A percentile compares a stretch with the other conserved stretches of the same genome.
Evolutionary conservation across 2,329 filamentous ascomycete species (phyloP).

Genomic region (Talaromyces albobiverticillius): DNA sequence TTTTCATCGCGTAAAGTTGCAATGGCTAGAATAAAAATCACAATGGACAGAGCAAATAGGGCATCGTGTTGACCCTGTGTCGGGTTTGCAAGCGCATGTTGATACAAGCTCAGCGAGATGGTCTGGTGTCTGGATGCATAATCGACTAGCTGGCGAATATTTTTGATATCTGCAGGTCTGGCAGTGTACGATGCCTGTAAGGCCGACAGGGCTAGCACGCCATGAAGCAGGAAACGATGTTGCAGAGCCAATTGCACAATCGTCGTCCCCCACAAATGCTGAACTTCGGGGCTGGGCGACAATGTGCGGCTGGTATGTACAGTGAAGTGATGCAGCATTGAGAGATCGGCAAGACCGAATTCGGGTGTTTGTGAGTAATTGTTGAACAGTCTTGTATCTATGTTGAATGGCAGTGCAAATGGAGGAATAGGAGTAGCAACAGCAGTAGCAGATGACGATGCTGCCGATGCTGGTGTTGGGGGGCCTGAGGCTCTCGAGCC

Average conservation of each 20-base stretch:
- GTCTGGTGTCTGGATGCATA: slow-evolving; percentile 13
- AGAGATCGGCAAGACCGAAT: slow-evolving; percentile 26
- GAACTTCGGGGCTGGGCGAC: slow-evolving; percentile 1
- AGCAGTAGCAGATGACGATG: neutral
- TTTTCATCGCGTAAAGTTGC: slow-evolving; percentile 7
- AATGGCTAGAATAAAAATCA: slow-evolving; percentile 4
- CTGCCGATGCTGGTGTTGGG: neutral
- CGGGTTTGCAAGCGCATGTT: slow-evolving; percentile 6
- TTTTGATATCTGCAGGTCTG: neutral
- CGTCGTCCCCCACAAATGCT: slow-evolving; percentile 24
- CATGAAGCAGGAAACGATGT: slow-evolving; percentile 28
- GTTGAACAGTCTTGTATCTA: neutral
- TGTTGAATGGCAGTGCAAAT: neutral
- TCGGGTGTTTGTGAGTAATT: slow-evolving; percentile 4
- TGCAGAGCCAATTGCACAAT: slow-evolving; percentile 24
- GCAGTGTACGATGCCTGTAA: slow-evolving; percentile 19
- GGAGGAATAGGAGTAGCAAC: neutral
- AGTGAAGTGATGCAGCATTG: slow-evolving; percentile 39
- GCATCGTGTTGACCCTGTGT: slow-evolving; percentile 7
- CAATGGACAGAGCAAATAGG: slow-evolving; percentile 11
- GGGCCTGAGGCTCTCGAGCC: neutral
- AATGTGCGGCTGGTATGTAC: slow-evolving; percentile 22
- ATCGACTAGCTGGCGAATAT: slow-evolving; percentile 3
- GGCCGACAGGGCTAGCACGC: slow-evolving; percentile 26
- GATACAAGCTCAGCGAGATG: slow-evolving; percentile 11